A percentile compares a stretch with the other conserved stretches of the same genome.
Evolutionary conservation across 1,139 yeast species (phyloP).

Genomic region (Debaryomyces fabryi): DNA sequence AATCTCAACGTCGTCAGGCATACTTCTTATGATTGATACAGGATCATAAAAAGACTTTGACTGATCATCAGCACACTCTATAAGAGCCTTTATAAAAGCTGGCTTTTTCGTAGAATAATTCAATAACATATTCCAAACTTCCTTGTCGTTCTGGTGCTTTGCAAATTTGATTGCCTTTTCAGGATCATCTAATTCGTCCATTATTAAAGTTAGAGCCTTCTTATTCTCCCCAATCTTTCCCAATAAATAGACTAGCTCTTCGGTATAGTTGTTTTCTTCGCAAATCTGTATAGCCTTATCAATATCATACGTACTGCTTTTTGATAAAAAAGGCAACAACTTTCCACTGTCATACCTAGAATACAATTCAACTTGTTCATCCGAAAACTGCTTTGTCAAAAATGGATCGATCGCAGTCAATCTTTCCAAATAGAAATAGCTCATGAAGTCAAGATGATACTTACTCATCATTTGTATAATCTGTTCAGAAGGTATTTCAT

Average conservation of each 20-base stretch:
- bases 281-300: slow-evolving; percentile 70
- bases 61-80: slow-evolving; percentile 67
- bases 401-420: slow-evolving; percentile 57
- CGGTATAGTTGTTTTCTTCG: slow-evolving; percentile 50
- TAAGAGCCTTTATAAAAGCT: slow-evolving; percentile 68
- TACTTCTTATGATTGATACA: slow-evolving; percentile 61
- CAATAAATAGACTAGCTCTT: slow-evolving; percentile 78
- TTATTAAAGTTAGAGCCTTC: slow-evolving; percentile 74
- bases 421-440: slow-evolving; percentile 62
- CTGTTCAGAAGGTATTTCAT: slow-evolving; percentile 58
- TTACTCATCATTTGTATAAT: slow-evolving; percentile 53
- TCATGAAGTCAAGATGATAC: slow-evolving; percentile 51
- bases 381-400: slow-evolving; percentile 59
- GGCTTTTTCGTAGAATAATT: slow-evolving; percentile 75
- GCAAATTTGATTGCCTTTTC: slow-evolving; percentile 82
- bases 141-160: slow-evolving; percentile 67
- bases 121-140: slow-evolving; percentile 77
- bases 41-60: slow-evolving; percentile 61
- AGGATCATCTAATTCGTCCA: slow-evolving; percentile 78
- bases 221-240: slow-evolving; percentile 84
- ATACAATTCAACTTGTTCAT: slow-evolving; percentile 64
- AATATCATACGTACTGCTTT: slow-evolving; percentile 61
- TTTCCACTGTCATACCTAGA: slow-evolving; percentile 58
- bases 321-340: slow-evolving; percentile 53
- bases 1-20: slow-evolving; percentile 64